Percentiles rank a stretch among this genome's conserved stretches.
Conservation (phyloP, 768 basidiomycete species). For the Harrya chromipes region DNA sequence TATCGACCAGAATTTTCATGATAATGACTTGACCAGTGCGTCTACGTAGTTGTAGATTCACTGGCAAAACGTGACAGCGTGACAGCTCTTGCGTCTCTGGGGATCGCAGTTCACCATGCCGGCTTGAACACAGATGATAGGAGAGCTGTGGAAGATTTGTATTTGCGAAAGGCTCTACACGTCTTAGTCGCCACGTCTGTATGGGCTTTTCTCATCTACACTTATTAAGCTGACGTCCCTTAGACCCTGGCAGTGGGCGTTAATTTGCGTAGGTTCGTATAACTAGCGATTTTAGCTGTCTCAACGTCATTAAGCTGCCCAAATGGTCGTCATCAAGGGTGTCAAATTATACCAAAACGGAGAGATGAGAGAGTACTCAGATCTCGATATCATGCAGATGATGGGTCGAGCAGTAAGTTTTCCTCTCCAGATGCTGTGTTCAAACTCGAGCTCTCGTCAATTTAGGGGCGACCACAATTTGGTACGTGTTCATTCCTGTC, state of each 20-base stretch:
- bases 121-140: conserved; percentile 77
- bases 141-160: conserved; percentile 69
- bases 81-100: conserved; percentile 60
- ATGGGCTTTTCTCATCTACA: conserved; percentile 21
- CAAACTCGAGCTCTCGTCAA: neutral
- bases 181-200: conserved; percentile 85
- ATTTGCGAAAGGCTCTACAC: conserved; percentile 56
- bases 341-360: conserved; percentile 77
- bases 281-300: neutral
- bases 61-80: conserved; percentile 5
- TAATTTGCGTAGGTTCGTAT: conserved; percentile 70
- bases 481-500: conserved; percentile 40
- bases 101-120: conserved; percentile 92
- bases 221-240: conserved; percentile 5
- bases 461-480: conserved; percentile 85
- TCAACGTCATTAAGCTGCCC: conserved; percentile 58
- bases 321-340: conserved; percentile 91
- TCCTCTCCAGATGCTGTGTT: neutral
- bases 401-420: conserved; percentile 80
- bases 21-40: conserved; percentile 59
- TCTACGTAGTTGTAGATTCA: neutral
- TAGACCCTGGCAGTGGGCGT: conserved; percentile 96
- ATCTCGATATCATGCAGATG: conserved; percentile 95
- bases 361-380: conserved; percentile 76
- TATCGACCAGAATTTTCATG: conserved; percentile 53